phyloP scores from a whole-genome alignment of 106 monocot species.

The Triglochin maritima region DNA sequence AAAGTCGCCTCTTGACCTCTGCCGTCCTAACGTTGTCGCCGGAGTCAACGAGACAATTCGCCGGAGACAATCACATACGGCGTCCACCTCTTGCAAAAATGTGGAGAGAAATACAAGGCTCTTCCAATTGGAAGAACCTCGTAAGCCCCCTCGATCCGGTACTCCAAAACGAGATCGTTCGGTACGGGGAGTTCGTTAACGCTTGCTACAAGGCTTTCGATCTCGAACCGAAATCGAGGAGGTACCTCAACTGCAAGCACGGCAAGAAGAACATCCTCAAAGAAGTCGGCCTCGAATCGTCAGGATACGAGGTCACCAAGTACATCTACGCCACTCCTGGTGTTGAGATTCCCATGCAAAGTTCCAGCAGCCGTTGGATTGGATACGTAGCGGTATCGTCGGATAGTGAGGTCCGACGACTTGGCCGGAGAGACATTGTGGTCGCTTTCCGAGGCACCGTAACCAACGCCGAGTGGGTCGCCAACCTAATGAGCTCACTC shows the following conservation, averaged over 20 bases:
- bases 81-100: not conserved
- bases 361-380: slow-evolving; percentile 19
- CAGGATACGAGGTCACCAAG: slow-evolving; percentile 29
- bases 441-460: slow-evolving; percentile 27
- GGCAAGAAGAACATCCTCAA: slow-evolving; percentile 10
- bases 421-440: slow-evolving; percentile 25
- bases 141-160: slow-evolving; percentile 18
- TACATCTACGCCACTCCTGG: slow-evolving; percentile 26
- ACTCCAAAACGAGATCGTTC: slow-evolving; percentile 23
- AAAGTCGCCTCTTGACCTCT: no score
- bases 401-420: slow-evolving; percentile 3
- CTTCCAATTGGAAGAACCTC: slow-evolving; percentile 11
- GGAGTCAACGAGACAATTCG: not conserved
- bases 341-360: slow-evolving; percentile 3
- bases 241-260: slow-evolving; percentile 27
- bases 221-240: slow-evolving; percentile 14
- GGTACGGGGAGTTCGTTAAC: slow-evolving; percentile 30
- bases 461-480: slow-evolving; percentile 22
- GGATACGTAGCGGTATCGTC: slow-evolving; percentile 28
- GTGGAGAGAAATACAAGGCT: slow-evolving; percentile 26
- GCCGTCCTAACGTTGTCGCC: not conserved
- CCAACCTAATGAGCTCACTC: slow-evolving; percentile 26
- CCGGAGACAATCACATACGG: not conserved
- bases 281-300: not conserved
- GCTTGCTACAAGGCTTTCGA: slow-evolving; percentile 36